Conservation (phyloP, 1,284 basidiomycete species). For the Cerrena zonata region DNA sequence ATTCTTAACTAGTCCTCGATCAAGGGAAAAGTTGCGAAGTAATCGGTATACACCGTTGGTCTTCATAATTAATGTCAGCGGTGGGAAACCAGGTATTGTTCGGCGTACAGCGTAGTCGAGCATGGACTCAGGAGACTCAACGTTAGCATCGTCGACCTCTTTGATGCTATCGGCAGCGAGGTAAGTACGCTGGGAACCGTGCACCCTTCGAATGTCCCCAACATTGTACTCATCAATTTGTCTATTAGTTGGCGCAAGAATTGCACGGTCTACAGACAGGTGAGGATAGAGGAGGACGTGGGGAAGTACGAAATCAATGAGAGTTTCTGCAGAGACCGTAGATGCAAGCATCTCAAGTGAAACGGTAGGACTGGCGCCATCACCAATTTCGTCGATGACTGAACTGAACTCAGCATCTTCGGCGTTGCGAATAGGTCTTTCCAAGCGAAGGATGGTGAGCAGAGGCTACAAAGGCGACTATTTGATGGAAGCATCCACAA, state of each 20-base stretch:
- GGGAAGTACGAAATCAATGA: conserved; percentile 34
- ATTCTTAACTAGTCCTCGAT: conserved; percentile 37
- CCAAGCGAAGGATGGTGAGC: conserved; percentile 26
- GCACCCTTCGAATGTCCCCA: conserved; percentile 23
- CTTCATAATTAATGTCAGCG: conserved; percentile 28
- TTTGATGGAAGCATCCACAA: conserved; percentile 33
- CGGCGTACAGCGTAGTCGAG: conserved; percentile 24
- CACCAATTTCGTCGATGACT: conserved; percentile 36
- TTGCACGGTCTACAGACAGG: conserved; percentile 26
- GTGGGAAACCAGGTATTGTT: conserved; percentile 28
- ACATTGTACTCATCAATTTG: conserved; percentile 34
- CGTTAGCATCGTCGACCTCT: neutral
- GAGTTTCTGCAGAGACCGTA: conserved; percentile 12
- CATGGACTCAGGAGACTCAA: conserved; percentile 3
- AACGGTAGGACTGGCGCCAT: conserved; percentile 29
- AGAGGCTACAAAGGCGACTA: conserved; percentile 30
- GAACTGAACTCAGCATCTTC: conserved; percentile 30
- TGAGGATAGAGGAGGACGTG: conserved; percentile 24
- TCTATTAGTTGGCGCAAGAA: conserved; percentile 34
- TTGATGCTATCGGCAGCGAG: neutral
- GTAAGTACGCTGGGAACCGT: conserved; percentile 18
- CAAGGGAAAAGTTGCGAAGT: conserved; percentile 35
- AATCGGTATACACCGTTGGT: conserved; percentile 31
- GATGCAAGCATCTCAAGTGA: conserved; percentile 18
- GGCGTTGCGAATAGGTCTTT: conserved; percentile 33